phyloP scores from a whole-genome alignment of 805 yeast species.

The Priceomyces haplophilus region DNA sequence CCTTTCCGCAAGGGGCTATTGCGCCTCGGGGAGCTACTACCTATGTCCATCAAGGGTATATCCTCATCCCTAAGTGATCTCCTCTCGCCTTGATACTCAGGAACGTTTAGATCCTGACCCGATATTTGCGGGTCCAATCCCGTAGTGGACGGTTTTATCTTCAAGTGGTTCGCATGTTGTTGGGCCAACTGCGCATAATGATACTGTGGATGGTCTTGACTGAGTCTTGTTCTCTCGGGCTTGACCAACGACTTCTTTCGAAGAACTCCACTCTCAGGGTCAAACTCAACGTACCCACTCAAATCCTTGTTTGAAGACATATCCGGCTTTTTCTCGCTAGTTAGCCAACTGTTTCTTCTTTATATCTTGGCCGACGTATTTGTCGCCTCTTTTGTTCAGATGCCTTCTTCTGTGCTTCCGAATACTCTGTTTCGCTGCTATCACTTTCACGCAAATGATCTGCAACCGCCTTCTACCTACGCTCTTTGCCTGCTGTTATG shows the following conservation, averaged over 20 bases:
- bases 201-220: constrained; percentile 69
- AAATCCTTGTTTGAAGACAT: constrained; percentile 30
- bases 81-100: neutral
- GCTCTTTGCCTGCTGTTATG: neutral
- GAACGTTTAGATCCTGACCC: constrained; percentile 6
- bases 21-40: constrained; percentile 5
- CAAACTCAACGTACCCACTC: constrained; percentile 36
- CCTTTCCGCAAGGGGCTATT: constrained; percentile 13
- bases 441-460: too few relatives aligned
- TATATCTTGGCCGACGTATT: too few relatives aligned
- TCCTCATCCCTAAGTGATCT: constrained; percentile 29
- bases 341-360: too few relatives aligned
- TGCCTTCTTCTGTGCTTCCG: too few relatives aligned
- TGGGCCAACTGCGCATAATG: constrained; percentile 75
- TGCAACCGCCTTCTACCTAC: neutral
- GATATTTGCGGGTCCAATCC: constrained; percentile 57
- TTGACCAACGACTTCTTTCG: constrained; percentile 73
- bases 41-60: constrained; percentile 43
- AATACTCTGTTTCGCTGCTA: too few relatives aligned
- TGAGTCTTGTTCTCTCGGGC: constrained; percentile 73
- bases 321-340: neutral
- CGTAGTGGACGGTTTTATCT: constrained; percentile 65
- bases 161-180: constrained; percentile 59
- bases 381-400: too few relatives aligned
- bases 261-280: constrained; percentile 38